Conservation (phyloP, 768 basidiomycete species). For the Podaxis rugospora region DNA sequence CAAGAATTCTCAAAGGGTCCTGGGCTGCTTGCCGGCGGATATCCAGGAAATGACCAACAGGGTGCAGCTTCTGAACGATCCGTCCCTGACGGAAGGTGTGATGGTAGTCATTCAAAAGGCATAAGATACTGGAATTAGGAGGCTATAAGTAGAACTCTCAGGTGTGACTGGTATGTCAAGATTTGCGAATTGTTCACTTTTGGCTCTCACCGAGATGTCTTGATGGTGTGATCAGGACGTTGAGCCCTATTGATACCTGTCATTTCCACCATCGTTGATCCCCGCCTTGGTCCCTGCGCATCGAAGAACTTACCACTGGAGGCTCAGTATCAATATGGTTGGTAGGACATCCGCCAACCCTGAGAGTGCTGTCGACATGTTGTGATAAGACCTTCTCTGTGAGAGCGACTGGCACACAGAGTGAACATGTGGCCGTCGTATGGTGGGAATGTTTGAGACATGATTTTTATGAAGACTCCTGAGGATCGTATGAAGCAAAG, state of each 20-base stretch:
- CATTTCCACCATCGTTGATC: neutral
- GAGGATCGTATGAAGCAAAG: neutral
- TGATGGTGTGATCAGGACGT: neutral
- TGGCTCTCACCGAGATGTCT: neutral
- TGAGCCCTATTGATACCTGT: neutral
- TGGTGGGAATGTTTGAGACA: neutral
- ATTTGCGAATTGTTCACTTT: neutral
- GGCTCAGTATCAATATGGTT: neutral
- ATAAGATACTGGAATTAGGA: neutral
- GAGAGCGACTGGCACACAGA: neutral
- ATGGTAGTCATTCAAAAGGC: neutral
- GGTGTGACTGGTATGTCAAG: neutral
- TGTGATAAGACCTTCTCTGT: neutral
- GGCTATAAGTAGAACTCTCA: neutral
- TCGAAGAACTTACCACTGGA: neutral
- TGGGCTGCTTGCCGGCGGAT: constrained; percentile 8
- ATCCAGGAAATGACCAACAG: neutral
- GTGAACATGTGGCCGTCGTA: neutral
- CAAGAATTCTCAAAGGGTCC: neutral
- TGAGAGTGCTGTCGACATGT: neutral
- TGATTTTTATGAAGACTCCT: neutral
- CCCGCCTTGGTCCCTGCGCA: neutral
- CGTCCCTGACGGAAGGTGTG: constrained; percentile 2
- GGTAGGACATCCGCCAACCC: neutral
- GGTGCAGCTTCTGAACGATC: neutral